Conservation (phyloP, 352 stramenopile genomes). For the Phytophthora pinifolia region DNA sequence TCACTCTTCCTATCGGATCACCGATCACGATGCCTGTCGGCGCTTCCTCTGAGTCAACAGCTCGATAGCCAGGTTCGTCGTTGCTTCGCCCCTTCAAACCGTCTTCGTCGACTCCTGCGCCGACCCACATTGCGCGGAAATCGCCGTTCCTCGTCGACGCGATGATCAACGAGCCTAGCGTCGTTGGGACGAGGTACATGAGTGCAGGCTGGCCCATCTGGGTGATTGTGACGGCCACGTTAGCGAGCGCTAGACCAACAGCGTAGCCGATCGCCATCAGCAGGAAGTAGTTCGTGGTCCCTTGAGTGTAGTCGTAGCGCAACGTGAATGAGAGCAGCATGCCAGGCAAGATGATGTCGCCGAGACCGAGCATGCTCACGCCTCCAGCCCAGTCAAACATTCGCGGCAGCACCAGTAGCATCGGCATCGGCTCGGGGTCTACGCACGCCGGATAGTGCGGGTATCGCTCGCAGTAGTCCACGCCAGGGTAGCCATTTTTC, state of each 20-base stretch:
- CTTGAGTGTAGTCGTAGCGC: conserved; percentile 87
- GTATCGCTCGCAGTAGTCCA: conserved; percentile 81
- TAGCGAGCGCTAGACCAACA: conserved; percentile 92
- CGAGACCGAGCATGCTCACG: conserved; percentile 92
- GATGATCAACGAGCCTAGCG: conserved; percentile 78
- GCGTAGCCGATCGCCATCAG: conserved; percentile 91
- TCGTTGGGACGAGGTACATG: conserved; percentile 95
- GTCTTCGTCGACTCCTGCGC: conserved; percentile 26
- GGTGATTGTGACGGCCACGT: conserved; percentile 93
- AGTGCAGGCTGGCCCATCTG: conserved; percentile 94
- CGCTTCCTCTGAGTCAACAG: conserved; percentile 17
- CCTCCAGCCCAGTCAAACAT: conserved; percentile 92
- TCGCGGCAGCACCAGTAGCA: conserved; percentile 93
- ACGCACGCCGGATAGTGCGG: conserved; percentile 56
- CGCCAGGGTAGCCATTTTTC: conserved; percentile 59
- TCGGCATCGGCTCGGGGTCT: conserved; percentile 91
- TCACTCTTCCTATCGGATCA: conserved; percentile 22
- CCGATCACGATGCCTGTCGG: conserved; percentile 17
- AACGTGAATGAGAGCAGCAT: conserved; percentile 93
- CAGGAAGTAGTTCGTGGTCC: conserved; percentile 80
- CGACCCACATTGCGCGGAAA: conserved; percentile 62
- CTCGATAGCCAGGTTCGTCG: conserved; percentile 24
- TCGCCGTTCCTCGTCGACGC: conserved; percentile 72
- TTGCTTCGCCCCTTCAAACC: conserved; percentile 25
- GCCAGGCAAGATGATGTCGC: conserved; percentile 95